These are phyloP conservation scores for Suillus luteus DNA, from an alignment of 768 basidiomycete species.

Conservation along the genomic window DNA sequence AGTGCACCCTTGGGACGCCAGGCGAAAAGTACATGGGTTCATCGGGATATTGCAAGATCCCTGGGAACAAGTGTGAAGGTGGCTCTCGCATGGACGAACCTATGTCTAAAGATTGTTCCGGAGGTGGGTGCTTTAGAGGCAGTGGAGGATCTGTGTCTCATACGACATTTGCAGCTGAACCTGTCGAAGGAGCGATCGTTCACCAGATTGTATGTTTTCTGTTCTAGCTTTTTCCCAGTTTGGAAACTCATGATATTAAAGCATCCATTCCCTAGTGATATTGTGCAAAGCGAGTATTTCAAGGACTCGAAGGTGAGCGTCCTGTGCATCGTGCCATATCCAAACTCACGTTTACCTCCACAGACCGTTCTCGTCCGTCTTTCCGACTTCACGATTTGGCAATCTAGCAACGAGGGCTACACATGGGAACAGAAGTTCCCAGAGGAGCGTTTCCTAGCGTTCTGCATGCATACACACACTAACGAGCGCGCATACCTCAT, in stretches of 20 bases:
- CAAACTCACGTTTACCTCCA: slow-evolving; percentile 8
- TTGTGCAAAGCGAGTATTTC: slow-evolving; percentile 86
- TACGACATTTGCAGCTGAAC: slow-evolving; percentile 56
- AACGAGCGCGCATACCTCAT: slow-evolving; percentile 88
- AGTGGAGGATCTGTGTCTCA: background rate
- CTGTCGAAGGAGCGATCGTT: slow-evolving; percentile 72
- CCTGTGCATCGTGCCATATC: background rate
- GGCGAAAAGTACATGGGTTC: slow-evolving; percentile 79
- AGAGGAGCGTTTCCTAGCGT: slow-evolving; percentile 68
- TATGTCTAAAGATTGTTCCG: slow-evolving; percentile 73
- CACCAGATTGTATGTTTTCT: slow-evolving; percentile 65
- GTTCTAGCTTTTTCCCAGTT: background rate
- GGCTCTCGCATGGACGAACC: slow-evolving; percentile 62
- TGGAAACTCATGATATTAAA: slow-evolving; percentile 29
- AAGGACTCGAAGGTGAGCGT: slow-evolving; percentile 64
- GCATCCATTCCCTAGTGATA: slow-evolving; percentile 65
- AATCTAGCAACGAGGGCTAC: slow-evolving; percentile 94
- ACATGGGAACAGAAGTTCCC: slow-evolving; percentile 75
- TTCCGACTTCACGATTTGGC: slow-evolving; percentile 80
- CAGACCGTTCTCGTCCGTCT: slow-evolving; percentile 86
- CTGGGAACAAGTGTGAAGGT: slow-evolving; percentile 86
- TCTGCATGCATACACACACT: slow-evolving; percentile 86
- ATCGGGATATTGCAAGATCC: slow-evolving; percentile 89
- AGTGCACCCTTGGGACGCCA: slow-evolving; percentile 53
- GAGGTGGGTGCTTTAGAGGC: slow-evolving; percentile 46